Evolutionary conservation across 1,139 yeast species (phyloP).

Genomic region (Suhomyces ambrosiae): DNA sequence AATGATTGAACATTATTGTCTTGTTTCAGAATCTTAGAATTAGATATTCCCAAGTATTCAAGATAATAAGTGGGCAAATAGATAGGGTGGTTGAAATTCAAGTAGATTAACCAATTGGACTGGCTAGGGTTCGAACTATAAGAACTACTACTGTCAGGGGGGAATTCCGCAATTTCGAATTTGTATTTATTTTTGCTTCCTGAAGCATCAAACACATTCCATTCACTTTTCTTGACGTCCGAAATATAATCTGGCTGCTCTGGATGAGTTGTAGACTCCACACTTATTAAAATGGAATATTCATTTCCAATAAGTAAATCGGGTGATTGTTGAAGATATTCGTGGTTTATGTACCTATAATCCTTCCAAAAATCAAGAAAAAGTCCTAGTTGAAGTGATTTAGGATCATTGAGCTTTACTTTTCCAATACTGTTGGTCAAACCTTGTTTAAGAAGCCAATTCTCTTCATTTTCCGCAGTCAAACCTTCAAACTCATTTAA

Average conservation of each 20-base stretch:
- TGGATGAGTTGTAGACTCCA: slow-evolving; percentile 12
- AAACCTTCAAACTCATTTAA: slow-evolving; percentile 26
- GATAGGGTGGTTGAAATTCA: slow-evolving; percentile 29
- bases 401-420: slow-evolving; percentile 29
- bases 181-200: slow-evolving; percentile 12
- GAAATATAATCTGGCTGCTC: slow-evolving; percentile 20
- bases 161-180: slow-evolving; percentile 16
- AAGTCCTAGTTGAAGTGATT: slow-evolving; percentile 32
- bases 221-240: slow-evolving; percentile 25
- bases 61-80: slow-evolving; percentile 31
- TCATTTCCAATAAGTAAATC: slow-evolving; percentile 17
- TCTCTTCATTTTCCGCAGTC: slow-evolving; percentile 1
- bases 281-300: slow-evolving; percentile 19
- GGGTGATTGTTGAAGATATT: slow-evolving; percentile 12
- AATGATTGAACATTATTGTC: slow-evolving; percentile 12
- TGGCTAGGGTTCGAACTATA: slow-evolving; percentile 5
- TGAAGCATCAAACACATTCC: slow-evolving; percentile 18
- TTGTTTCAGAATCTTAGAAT: slow-evolving; percentile 13
- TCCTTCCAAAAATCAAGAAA: slow-evolving; percentile 44
- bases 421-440: slow-evolving; percentile 31
- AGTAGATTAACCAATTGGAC: slow-evolving; percentile 22
- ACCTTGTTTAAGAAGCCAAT: slow-evolving; percentile 28
- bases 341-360: slow-evolving; percentile 31
- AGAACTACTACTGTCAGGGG: slow-evolving; percentile 8
- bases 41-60: slow-evolving; percentile 32